A percentile compares a stretch with the other conserved stretches of the same genome.
phyloP scores from a whole-genome alignment of 2,329 filamentous ascomycete species.

The Leptographium lundbergii region DNA sequence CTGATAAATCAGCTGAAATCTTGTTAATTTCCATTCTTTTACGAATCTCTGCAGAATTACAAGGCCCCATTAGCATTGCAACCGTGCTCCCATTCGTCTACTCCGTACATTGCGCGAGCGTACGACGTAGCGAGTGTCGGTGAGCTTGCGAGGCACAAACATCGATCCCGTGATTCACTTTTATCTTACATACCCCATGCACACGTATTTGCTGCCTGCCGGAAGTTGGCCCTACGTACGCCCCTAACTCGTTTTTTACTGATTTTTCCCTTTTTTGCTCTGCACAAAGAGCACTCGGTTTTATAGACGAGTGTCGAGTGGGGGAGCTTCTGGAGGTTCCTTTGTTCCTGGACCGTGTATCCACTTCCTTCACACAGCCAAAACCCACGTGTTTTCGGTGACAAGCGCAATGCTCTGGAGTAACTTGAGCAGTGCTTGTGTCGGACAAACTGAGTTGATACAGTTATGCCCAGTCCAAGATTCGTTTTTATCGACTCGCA shows the following conservation, averaged over 20 bases:
- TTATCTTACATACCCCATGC: too few species aligned
- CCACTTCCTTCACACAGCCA: not conserved
- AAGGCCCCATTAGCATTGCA: not conserved
- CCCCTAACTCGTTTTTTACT: too few species aligned
- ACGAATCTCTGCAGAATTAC: not conserved
- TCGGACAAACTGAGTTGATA: not conserved
- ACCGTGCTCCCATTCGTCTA: not conserved
- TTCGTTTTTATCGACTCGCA: too few species aligned
- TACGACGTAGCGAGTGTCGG: not conserved
- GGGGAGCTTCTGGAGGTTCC: not conserved
- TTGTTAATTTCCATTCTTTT: not conserved
- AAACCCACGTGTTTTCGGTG: not conserved
- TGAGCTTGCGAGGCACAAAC: not conserved
- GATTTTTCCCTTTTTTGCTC: not conserved
- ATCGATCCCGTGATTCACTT: not conserved
- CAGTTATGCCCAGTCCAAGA: not conserved
- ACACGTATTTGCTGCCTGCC: too few species aligned
- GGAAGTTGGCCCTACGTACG: too few species aligned
- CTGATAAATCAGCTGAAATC: not conserved
- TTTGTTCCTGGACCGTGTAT: not conserved
- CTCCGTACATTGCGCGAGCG: not conserved
- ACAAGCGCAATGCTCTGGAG: not conserved
- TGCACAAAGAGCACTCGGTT: not conserved
- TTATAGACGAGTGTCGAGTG: not conserved
- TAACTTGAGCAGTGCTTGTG: not conserved